These are phyloP conservation scores for Capronia americana DNA, from an alignment of 2,329 filamentous ascomycete species.

Conservation along the genomic window DNA sequence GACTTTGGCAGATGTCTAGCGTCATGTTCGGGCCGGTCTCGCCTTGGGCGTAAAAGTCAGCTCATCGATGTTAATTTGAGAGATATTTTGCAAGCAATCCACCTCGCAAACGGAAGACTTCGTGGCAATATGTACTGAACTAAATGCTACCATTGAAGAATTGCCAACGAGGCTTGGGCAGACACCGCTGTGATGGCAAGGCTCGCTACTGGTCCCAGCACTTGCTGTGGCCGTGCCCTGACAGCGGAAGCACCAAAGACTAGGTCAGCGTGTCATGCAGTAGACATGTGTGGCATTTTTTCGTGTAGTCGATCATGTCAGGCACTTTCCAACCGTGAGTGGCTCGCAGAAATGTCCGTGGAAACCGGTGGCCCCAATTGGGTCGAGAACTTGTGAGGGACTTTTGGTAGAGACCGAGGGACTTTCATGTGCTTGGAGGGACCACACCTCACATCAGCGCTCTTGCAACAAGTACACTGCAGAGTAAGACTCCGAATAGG, in stretches of 20 bases:
- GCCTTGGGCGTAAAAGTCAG: background rate
- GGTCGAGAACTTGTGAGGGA: slow-evolving; percentile 8
- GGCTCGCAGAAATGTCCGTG: slow-evolving; percentile 17
- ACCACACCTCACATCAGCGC: slow-evolving; percentile 17
- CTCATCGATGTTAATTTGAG: background rate
- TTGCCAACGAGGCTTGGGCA: slow-evolving; percentile 37
- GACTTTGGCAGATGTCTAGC: slow-evolving; percentile 6
- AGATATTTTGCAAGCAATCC: slow-evolving; percentile 3
- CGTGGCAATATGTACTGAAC: slow-evolving; percentile 21
- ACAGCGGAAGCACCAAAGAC: slow-evolving; percentile 6
- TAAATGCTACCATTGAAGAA: slow-evolving; percentile 27
- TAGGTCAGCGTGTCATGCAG: slow-evolving; percentile 18
- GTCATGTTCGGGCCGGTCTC: slow-evolving; percentile 1
- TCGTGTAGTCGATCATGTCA: slow-evolving; percentile 24
- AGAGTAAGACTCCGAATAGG: slow-evolving; percentile 1
- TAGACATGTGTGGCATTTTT: slow-evolving; percentile 23
- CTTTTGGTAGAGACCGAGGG: slow-evolving; percentile 12
- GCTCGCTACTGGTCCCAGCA: slow-evolving; percentile 25
- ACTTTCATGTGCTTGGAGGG: slow-evolving; percentile 10
- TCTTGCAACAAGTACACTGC: slow-evolving; percentile 18
- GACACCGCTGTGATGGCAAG: slow-evolving; percentile 32
- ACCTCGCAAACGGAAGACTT: background rate
- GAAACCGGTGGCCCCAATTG: slow-evolving; percentile 12
- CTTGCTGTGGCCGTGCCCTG: slow-evolving; percentile 16
- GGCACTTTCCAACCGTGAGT: slow-evolving; percentile 30